Base-by-base conservation (phyloP, 1,139 yeast species). In the Wickerhamiella infanticola region DNA sequence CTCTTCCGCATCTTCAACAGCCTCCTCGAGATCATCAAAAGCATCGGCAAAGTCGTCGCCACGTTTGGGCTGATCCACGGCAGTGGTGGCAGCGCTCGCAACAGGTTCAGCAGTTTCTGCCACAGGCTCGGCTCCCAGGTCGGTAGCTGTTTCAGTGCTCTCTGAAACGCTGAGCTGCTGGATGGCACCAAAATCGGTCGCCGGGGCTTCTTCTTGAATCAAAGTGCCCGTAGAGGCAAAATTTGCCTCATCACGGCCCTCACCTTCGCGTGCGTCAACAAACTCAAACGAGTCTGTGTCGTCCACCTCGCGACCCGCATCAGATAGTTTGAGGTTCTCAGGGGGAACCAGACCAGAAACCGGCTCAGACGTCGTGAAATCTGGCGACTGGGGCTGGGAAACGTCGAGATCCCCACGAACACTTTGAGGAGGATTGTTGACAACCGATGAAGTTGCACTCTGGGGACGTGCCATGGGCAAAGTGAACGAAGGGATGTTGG, bases 341-440 rank as follows among this genome's bases (percentile, higher is more conserved):
- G 60, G 58, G 11, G 62, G 60, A 1, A 53, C 59, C 35, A 58
- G 54, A 5, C 61, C 63, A 7, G 62, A 58, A 4, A 57, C 60
- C 31, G 62, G 63, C 39, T 59, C 62, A 4, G 60, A 52, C 2
- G 59, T 54, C 5, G 53, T 48, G 31, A 54, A 58, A 9, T 64
- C 58, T 9, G 79, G 72, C 2, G 82, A 75, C 33, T 73, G 79
- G 35, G 79, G 74, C 45, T 75, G 75, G 45, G 82, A 75, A 6
- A 40, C 53, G 5, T 73, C 68, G 48, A 78, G 83, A 55, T 81
- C 94, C 51, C 81, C 90, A 49, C 94, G 76, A 7, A 82, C 94
- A 25, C 95, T 83, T 62, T 79, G 74, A 0, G 96, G 88, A 2
- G 96, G 86, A 60, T 88, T 86, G 63, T 86, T 86, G 56, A 83